These are phyloP conservation scores for Thelonectria olida DNA, from an alignment of 2,329 filamentous ascomycete species.

Conservation along the genomic window DNA sequence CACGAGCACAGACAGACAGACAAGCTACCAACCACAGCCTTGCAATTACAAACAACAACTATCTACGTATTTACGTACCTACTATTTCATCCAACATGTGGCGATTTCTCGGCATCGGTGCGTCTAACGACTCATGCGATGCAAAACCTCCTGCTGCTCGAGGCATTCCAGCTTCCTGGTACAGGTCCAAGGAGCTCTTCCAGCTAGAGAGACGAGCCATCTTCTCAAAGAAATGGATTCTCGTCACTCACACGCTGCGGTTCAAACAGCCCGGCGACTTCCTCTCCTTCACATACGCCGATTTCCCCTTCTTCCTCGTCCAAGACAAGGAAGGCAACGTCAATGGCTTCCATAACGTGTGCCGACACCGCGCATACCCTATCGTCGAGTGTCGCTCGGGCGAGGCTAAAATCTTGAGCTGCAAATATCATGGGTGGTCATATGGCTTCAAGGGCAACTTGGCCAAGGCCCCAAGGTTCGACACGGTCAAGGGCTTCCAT, in stretches of 20 bases:
- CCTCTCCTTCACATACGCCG: constrained; percentile 62
- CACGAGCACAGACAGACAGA: not conserved
- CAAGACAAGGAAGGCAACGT: constrained; percentile 59
- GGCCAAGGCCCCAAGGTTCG: constrained; percentile 68
- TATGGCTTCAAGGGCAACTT: constrained; percentile 67
- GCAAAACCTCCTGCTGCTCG: constrained; percentile 27
- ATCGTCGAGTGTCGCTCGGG: constrained; percentile 61
- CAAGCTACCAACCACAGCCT: not conserved
- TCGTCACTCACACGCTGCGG: constrained; percentile 60
- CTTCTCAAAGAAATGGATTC: constrained; percentile 64
- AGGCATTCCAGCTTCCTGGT: constrained; percentile 60
- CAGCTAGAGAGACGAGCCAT: constrained; percentile 64
- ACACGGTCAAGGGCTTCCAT: constrained; percentile 63
- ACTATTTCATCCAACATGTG: constrained; percentile 14
- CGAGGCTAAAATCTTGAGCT: constrained; percentile 60
- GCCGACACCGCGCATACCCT: constrained; percentile 67
- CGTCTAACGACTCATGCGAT: constrained; percentile 2
- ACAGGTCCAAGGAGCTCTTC: constrained; percentile 58
- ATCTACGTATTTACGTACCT: not conserved
- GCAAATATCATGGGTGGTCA: constrained; percentile 71
- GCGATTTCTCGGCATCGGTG: constrained; percentile 25
- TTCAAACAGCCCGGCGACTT: constrained; percentile 63
- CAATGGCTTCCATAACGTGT: constrained; percentile 69
- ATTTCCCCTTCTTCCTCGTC: constrained; percentile 62
- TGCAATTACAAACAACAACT: not conserved